Percentiles rank a stretch among this genome's conserved stretches.
phyloP scores from a whole-genome alignment of 2,329 filamentous ascomycete species.

The Penicillium sp. region DNA sequence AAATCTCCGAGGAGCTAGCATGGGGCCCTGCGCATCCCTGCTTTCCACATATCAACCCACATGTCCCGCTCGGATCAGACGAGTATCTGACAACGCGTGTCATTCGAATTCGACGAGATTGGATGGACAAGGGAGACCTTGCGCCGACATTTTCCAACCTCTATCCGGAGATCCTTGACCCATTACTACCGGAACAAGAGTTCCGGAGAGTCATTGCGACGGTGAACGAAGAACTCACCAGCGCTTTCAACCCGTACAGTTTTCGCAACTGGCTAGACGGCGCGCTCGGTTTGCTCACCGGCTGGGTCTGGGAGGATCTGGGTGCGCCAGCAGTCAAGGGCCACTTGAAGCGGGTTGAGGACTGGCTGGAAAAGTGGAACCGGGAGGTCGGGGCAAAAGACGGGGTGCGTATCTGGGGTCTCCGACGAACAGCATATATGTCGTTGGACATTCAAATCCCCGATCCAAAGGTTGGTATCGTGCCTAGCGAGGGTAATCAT shows the following conservation, averaged over 20 bases:
- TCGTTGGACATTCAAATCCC: constrained; percentile 60
- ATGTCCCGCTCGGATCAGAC: constrained; percentile 77
- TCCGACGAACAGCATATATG: constrained; percentile 87
- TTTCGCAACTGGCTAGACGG: constrained; percentile 79
- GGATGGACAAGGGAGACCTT: constrained; percentile 85
- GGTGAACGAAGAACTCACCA: constrained; percentile 76
- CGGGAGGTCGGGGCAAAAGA: constrained; percentile 61
- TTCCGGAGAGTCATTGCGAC: constrained; percentile 82
- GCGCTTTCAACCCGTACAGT: constrained; percentile 80
- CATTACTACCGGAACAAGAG: constrained; percentile 80
- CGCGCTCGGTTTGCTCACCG: constrained; percentile 78
- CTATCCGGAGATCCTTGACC: constrained; percentile 94
- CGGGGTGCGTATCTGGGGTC: constrained; percentile 74
- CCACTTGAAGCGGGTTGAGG: constrained; percentile 71
- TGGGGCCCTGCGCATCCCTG: constrained; percentile 96
- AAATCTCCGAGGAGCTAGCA: constrained; percentile 71
- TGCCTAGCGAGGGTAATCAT: constrained; percentile 40
- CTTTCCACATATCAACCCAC: constrained; percentile 89
- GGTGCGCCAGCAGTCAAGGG: constrained; percentile 78
- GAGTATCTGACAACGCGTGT: constrained; percentile 81
- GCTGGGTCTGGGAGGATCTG: constrained; percentile 94
- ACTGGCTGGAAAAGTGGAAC: constrained; percentile 89
- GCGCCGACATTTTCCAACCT: constrained; percentile 93
- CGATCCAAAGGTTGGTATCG: constrained; percentile 54
- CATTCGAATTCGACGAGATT: constrained; percentile 89